Base-by-base conservation (phyloP, 306 rosid genomes). In the Neltuma alba region DNA sequence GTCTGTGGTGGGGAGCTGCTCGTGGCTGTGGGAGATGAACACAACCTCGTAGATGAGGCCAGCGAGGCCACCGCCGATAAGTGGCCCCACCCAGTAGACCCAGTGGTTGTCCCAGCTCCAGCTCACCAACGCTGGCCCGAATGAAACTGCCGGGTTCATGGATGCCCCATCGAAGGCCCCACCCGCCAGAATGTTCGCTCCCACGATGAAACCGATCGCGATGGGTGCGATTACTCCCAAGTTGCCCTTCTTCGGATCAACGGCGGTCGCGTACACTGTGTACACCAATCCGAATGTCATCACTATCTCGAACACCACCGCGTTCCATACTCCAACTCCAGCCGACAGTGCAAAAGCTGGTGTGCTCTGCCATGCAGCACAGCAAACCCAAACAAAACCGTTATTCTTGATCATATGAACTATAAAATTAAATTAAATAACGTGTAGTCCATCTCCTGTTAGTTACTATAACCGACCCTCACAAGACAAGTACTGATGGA, bases 41-140 rank as follows among this genome's bases (percentile, higher is more conserved):
- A 85, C 0, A 9, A 86, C 47, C 21, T 92, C 96, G 45, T 94
- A 94, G 42, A 94, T 62, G 18, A 87, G 18, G 0, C 92, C 98
- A 0, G 97, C 97, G 2, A 94, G 1, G 0, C 90, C 98, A 31
- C 87, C 98, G 5, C 98, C 98, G 16, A 94, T 45, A 33, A 94
- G 89, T 2, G 98, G 98, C 18, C 98, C 98, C 9, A 63, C 90
- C 98, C 98, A 94, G 86, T 92, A 94, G 65, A 94, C 82, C 98
- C 97, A 94, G 77, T 94, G 91, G 87, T 85, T 68, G 7, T 0
- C 0, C 98, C 97, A 94, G 79, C 38, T 85, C 98, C 98, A 92
- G 86, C 94, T 85, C 33, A 91, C 93, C 9, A 94, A 42, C 0
- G 98, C 92, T 0, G 98, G 98, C 16, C 98, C 97, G 54, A 94